These are phyloP conservation scores for Rhodotorula paludigena DNA, from an alignment of 768 basidiomycete species.

Conservation along the genomic window DNA sequence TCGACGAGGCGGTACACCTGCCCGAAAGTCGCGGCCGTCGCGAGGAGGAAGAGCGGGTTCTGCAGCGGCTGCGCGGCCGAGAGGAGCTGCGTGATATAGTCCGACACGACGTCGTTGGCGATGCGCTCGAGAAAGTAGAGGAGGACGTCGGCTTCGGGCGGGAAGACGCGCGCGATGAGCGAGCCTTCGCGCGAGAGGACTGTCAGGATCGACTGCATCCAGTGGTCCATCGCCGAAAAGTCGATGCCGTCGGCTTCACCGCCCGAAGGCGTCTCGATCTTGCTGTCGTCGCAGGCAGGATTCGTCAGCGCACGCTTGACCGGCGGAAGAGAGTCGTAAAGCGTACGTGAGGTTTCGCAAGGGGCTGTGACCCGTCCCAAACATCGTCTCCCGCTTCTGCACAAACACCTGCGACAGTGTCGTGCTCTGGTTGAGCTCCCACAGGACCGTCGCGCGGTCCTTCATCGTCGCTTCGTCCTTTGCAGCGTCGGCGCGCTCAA, in stretches of 20 bases:
- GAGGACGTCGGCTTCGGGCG: conserved; percentile 68
- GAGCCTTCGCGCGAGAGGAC: conserved; percentile 70
- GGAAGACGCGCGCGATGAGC: conserved; percentile 79
- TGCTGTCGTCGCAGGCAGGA: conserved; percentile 37
- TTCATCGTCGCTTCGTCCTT: conserved; percentile 71
- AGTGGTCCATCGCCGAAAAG: conserved; percentile 89
- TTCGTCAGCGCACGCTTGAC: background rate
- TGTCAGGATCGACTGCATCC: conserved; percentile 65
- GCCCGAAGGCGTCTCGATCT: conserved; percentile 43
- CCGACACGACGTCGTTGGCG: conserved; percentile 72
- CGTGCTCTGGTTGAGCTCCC: conserved; percentile 73
- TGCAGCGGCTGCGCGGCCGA: conserved; percentile 70
- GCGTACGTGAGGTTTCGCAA: conserved; percentile 60
- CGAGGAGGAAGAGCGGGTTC: conserved; percentile 67
- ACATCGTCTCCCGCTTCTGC: conserved; percentile 90
- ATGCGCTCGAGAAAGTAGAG: conserved; percentile 77
- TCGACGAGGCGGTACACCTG: conserved; percentile 85
- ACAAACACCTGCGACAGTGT: conserved; percentile 94
- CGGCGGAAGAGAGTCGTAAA: conserved; percentile 48
- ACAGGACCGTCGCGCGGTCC: conserved; percentile 73
- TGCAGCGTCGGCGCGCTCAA: conserved; percentile 75
- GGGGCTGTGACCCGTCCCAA: conserved; percentile 76
- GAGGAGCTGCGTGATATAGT: conserved; percentile 76
- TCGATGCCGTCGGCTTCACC: conserved; percentile 56
- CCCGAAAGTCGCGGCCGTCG: conserved; percentile 81